These are phyloP conservation scores for Suillus decipiens DNA, from an alignment of 768 basidiomycete species.

Conservation along the genomic window DNA sequence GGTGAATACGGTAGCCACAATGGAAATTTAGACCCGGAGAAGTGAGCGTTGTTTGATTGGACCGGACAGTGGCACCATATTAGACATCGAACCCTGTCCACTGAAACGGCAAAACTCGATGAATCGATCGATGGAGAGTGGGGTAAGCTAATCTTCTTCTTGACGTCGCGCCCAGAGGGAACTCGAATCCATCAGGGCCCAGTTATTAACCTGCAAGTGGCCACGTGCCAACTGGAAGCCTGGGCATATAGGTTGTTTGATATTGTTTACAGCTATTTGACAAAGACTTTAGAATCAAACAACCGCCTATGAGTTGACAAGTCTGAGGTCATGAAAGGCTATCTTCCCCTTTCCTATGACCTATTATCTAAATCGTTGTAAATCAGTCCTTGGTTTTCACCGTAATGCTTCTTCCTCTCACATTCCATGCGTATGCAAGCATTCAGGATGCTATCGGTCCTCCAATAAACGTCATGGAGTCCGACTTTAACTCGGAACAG, in stretches of 20 bases:
- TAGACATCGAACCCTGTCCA: background rate
- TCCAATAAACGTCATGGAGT: constrained; percentile 20
- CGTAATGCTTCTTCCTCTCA: constrained; percentile 30
- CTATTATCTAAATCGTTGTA: background rate
- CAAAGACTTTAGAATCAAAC: constrained; percentile 33
- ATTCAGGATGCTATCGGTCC: background rate
- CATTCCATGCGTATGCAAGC: constrained; percentile 20
- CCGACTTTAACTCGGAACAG: constrained; percentile 19
- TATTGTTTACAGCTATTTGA: constrained; percentile 22
- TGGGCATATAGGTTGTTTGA: background rate
- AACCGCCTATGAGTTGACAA: constrained; percentile 20
- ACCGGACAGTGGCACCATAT: background rate
- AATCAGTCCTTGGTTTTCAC: background rate
- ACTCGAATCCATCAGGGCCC: background rate
- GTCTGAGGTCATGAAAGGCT: background rate
- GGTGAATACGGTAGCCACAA: background rate
- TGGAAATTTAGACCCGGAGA: background rate
- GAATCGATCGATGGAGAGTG: background rate
- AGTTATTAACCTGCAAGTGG: background rate
- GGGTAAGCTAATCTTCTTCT: background rate
- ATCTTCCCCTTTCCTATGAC: constrained; percentile 1
- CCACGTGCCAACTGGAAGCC: background rate
- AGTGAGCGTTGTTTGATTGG: background rate
- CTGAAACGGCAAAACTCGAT: background rate
- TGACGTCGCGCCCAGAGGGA: background rate